Evolutionary conservation across 257 asterid genomes (phyloP), one percentile per base, ranked within the genome.

Genomic region (Solanum clarkiae): DNA sequence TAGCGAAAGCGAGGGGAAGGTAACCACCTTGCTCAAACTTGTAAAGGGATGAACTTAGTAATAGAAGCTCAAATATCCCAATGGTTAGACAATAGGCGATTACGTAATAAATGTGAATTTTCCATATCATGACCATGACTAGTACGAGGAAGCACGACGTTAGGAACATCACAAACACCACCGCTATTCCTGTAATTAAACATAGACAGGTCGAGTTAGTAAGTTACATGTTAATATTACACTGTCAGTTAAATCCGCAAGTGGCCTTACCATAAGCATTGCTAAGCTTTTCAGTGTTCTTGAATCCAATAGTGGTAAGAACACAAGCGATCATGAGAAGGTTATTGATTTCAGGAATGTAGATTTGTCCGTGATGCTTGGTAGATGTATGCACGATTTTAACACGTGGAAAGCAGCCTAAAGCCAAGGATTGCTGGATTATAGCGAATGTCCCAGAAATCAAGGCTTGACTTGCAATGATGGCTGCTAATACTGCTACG

Each of bases 381-480:
- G 86, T 53, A 3, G 92, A 91, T 3, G 93, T 93, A 51, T 92
- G 94, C 13, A 89, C 88, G n/a, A 93, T 68, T 60, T 90, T 92
- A 8, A 92, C 94, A 45, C 92, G 93, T 45, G 95, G 93, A 72
- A 92, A 93, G 40, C 94, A 93, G 15, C 94, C 95, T 0, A 93
- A 86, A 0, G 92, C 80, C 3, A 93, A 90, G 0, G 95, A 93
- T 22, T 93, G 96, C 20, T 90, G 94, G 45, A 93, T 88, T 79
- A 93, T 92, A 1, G 94, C 88, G 51, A 93, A 92, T 3, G 93
- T 85, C 6, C 92, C 97, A 0, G 97, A 87, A 59, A 93, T 91
- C 93, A 93, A 71, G 4, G 95, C 92, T 82, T 92, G 95, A 59
- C 95, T 93, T 36, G 95, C 94, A 6, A 93, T 86, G 84, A 90